Evolutionary conservation across 306 rosid genomes (phyloP).

Genomic region (Vigna reflexopilosa): DNA sequence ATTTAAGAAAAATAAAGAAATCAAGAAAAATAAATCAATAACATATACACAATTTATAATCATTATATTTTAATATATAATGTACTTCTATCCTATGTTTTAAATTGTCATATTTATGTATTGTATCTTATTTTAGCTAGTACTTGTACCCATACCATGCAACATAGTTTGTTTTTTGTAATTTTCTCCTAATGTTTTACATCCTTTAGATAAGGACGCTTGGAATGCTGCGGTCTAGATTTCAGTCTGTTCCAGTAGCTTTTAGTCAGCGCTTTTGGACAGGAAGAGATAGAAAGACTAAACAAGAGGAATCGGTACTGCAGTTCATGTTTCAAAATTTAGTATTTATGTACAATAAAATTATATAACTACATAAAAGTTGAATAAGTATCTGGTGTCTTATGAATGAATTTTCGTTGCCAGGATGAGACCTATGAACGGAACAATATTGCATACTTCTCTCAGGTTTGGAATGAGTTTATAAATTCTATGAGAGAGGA

Average conservation of each 20-base stretch:
- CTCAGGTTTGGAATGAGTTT: slow-evolving; percentile 91
- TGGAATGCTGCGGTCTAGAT: slow-evolving; percentile 95
- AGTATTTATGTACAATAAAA: slow-evolving; percentile 32
- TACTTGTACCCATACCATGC: background rate
- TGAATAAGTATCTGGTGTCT: slow-evolving; percentile 1
- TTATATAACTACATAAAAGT: slow-evolving; percentile 5
- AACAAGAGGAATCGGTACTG: slow-evolving; percentile 51
- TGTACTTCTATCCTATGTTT: background rate
- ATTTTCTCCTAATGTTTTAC: slow-evolving; percentile 43
- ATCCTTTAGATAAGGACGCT: slow-evolving; percentile 92
- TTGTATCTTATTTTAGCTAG: background rate
- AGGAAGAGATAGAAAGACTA: slow-evolving; percentile 41
- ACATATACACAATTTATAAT: background rate
- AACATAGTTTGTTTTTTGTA: slow-evolving; percentile 18
- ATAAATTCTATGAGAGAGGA: slow-evolving; percentile 83
- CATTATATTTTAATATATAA: background rate
- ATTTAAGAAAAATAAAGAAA: background rate
- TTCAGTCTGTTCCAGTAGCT: slow-evolving; percentile 76
- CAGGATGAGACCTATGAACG: slow-evolving; percentile 63
- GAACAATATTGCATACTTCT: slow-evolving; percentile 75
- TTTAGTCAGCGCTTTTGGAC: slow-evolving; percentile 79
- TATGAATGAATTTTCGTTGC: slow-evolving; percentile 39
- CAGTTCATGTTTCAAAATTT: slow-evolving; percentile 43
- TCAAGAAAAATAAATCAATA: background rate
- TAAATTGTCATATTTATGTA: background rate